phyloP scores from a whole-genome alignment of 768 basidiomycete species.

The Psilocybe cyanescens region DNA sequence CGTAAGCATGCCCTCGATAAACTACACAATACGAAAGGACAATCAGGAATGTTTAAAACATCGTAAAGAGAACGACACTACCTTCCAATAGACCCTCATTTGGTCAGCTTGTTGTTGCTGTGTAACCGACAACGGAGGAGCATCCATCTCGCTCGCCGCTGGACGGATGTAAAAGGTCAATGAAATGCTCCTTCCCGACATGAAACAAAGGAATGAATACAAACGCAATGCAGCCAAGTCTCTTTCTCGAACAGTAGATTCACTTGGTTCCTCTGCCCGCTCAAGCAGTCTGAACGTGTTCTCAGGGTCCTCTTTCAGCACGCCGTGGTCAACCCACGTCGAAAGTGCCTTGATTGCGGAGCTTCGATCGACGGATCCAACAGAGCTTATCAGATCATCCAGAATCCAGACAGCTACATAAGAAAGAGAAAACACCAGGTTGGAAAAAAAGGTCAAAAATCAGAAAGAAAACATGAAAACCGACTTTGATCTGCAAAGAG shows the following conservation, averaged over 20 bases:
- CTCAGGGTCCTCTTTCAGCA: constrained; percentile 71
- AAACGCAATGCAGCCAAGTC: constrained; percentile 16
- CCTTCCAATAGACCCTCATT: constrained; percentile 91
- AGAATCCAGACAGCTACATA: constrained; percentile 69
- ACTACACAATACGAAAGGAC: constrained; percentile 43
- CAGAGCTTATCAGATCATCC: constrained; percentile 63
- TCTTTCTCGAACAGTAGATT: constrained; percentile 19
- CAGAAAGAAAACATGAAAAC: constrained; percentile 9
- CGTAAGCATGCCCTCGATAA: constrained; percentile 90
- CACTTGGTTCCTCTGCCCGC: constrained; percentile 50
- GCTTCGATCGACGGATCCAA: constrained; percentile 68
- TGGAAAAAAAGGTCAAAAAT: background rate
- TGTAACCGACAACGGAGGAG: constrained; percentile 52
- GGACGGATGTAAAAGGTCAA: background rate
- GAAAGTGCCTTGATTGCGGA: constrained; percentile 73
- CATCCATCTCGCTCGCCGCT: constrained; percentile 39
- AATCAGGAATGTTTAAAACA: background rate
- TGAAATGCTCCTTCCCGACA: background rate
- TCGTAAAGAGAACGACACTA: constrained; percentile 15
- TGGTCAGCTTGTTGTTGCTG: constrained; percentile 85
- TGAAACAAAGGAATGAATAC: background rate
- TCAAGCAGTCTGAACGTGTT: constrained; percentile 70
- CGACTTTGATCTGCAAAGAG: constrained; percentile 76
- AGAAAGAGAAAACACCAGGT: background rate
- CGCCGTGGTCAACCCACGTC: constrained; percentile 85